Evolutionary conservation across 139 green algal species (phyloP), one percentile per base, ranked within the genome.

Genomic region (Chlorella sorokiniana): DNA sequence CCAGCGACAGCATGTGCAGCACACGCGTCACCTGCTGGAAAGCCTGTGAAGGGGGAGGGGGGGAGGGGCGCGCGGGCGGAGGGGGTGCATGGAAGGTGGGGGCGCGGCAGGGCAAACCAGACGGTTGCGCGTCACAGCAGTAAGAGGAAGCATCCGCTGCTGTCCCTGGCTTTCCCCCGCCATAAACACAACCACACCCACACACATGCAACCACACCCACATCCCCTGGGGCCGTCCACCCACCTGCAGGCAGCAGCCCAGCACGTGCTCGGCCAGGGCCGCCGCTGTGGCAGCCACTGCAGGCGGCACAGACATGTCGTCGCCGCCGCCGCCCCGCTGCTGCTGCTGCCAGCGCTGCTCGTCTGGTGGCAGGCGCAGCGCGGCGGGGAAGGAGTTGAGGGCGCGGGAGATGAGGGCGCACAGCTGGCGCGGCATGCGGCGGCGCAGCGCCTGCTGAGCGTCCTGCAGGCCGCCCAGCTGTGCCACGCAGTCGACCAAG

Each of bases 391-490:
- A 78, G 6, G 59, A 33, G 40, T 81, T 67, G 35, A 89, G 35
- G 7, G 84, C 84, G 4, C 31, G 38, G 51, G 52, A 38, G 68
- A 88, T 74, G 52, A 81, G 69, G 27, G 76, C 52, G 31, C 65
- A 54, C 44, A 87, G 23, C 42, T 78, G 86, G 3, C 22, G 40
- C 3, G 88, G 71, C 45, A 89, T 81, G 79, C 83, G 81, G 0
- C 76, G 68, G 37, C 68, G 67, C 48, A 93, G 41, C 40, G 83
- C 83, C 9, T 54, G 40, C 68, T 87, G 83, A 0, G 85, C 82
- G 25, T 90, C 85, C 29, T 83, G 61, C 40, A 90, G 44, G 35
- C 83, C 86, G 40, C 86, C 89, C 18, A 93, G 62, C 78, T 88
- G 82, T 33, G 81, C 80, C 1, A 91, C 31, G 75, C 86, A 88